Evolutionary conservation across 140 eudicot genomes (phyloP), one percentile per base, ranked within the genome.

Genomic region (Anethum foeniculum): DNA sequence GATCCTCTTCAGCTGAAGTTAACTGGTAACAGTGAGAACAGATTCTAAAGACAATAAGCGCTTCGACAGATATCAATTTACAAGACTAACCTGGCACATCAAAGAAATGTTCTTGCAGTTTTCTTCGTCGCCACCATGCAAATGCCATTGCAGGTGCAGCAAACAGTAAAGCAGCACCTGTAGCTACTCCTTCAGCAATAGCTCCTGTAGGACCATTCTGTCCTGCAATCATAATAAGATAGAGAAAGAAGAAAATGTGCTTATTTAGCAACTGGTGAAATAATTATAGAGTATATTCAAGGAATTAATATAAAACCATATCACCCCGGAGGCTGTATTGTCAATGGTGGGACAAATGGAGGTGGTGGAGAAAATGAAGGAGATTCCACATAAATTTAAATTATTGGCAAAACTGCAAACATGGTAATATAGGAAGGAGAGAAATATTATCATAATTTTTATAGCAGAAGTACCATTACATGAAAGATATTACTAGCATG

Each of bases 311-410:
- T 69, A 15, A n/a, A 7, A 77, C 38, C 23, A 18, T 39, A 80
- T 67, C 80, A 91, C 98, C 98, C 97, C 86, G 97, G 91, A 44
- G 84, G 5, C 76, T 90, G 27, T 81, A 86, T 64, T 77, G 97
- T 88, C 30, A 90, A 87, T 34, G 94, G 91, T n/a, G 87, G 94
- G 51, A 94, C 85, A 83, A 90, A 92, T 3, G 97, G 97, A 79
- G 98, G 98, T 8, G 98, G 98, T 65, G 98, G 98, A 81, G 98
- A 90, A 64, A 94, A 92, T 69, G 98, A 97, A 48, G 96, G 97
- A 85, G 98, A 94, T 60, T 71, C 98, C 98, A 81, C 98, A 94
- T 13, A 94, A 88, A 81, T 88, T 91, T 77, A 94, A 68, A 81
- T 94, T 94, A 87, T 90, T 90, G 38, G 98, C 94, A 89, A 94